Percentiles rank a stretch among this genome's conserved stretches.
Conservation (phyloP, 768 basidiomycete genomes). For the Mycena haematopus region DNA sequence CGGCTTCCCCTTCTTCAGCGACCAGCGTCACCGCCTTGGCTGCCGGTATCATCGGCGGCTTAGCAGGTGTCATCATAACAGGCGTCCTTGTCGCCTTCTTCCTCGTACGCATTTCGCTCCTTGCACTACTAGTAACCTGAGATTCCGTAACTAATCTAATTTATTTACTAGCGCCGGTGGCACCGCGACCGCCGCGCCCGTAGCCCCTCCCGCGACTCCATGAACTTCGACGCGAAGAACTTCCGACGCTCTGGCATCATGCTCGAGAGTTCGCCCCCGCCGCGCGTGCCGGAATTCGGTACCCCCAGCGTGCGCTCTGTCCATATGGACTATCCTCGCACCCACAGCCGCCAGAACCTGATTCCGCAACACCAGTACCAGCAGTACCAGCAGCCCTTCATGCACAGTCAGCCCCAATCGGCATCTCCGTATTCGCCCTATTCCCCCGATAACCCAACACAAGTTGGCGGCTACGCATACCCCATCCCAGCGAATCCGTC, state of each 20-base stretch:
- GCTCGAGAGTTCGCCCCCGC: not conserved
- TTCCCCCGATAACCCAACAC: constrained; percentile 6
- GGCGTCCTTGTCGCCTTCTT: constrained; percentile 19
- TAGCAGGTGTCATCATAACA: constrained; percentile 2
- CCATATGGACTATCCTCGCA: constrained; percentile 10
- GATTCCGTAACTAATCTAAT: no score
- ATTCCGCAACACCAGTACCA: not conserved
- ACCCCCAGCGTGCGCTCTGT: constrained; percentile 9
- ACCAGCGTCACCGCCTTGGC: constrained; percentile 3
- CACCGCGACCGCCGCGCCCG: constrained; percentile 6
- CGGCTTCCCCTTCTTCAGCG: not conserved
- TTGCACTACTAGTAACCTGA: no score
- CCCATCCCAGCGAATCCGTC: not conserved
- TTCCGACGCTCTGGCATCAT: constrained; percentile 19
- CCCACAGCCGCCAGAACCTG: not conserved
- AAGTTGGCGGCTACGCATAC: not conserved
- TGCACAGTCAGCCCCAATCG: not conserved
- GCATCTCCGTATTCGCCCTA: not conserved
- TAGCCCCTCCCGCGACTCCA: constrained; percentile 11
- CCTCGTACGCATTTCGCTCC: not conserved
- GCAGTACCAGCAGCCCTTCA: not conserved
- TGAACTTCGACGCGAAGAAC: constrained; percentile 10
- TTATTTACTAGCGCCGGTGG: constrained; percentile 15
- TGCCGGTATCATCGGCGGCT: constrained; percentile 7
- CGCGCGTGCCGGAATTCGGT: not conserved